Percentiles rank a stretch among this genome's conserved stretches.
Evolutionary conservation across 495 filamentous ascomycete species (phyloP).

Genomic region (Xanthoparmelia taractica): DNA sequence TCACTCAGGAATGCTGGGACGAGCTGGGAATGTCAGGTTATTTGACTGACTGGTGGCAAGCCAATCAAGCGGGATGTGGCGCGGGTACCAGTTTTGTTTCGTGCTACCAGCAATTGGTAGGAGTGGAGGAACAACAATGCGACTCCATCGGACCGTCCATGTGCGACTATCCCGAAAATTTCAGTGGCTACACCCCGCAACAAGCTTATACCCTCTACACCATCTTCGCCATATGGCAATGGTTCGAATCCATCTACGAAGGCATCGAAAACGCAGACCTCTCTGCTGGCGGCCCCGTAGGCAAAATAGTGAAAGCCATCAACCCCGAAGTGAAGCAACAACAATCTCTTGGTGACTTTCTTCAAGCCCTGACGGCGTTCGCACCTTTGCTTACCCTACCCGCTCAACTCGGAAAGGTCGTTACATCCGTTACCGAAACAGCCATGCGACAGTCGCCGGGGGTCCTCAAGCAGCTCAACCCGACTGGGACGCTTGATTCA

Average conservation of each 20-base stretch:
- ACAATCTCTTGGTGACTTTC: conserved; percentile 4
- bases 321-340: conserved; percentile 3
- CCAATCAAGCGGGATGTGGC: not conserved
- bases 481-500: conserved; percentile 9
- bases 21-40: conserved; percentile 1
- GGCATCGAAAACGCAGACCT: conserved; percentile 7
- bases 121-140: conserved; percentile 11
- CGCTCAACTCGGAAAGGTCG: not conserved
- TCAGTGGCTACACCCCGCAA: conserved; percentile 8
- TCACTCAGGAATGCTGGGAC: conserved; percentile 10
- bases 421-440: conserved; percentile 6
- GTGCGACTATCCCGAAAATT: conserved; percentile 12
- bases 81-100: conserved; percentile 2
- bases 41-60: conserved; percentile 13
- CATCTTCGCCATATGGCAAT: conserved; percentile 20
- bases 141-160: conserved; percentile 4
- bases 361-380: conserved; percentile 11
- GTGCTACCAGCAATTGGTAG: conserved; percentile 13
- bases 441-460: conserved; percentile 17
- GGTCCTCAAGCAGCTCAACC: conserved; percentile 10
- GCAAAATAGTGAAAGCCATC: conserved; percentile 12
- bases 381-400: conserved; percentile 3
- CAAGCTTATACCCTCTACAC: conserved; percentile 16
- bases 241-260: conserved; percentile 16
- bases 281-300: conserved; percentile 6